phyloP scores from a whole-genome alignment of 2,329 filamentous ascomycete genomes.

The Coniochaeta pulveracea region DNA sequence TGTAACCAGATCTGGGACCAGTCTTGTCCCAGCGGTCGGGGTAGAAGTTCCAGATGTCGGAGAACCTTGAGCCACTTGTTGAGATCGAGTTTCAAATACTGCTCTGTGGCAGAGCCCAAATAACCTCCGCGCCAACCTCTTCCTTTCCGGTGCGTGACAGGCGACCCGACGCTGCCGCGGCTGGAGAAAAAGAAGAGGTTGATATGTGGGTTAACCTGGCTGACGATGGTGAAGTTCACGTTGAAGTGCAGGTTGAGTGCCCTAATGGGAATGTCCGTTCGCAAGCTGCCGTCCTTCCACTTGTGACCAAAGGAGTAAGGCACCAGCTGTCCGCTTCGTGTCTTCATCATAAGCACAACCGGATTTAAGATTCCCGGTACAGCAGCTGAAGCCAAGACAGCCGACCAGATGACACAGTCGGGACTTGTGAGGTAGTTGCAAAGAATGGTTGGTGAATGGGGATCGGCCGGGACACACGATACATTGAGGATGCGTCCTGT shows the following conservation, averaged over 20 bases:
- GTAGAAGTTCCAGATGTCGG: conserved; percentile 82
- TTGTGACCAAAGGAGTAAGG: conserved; percentile 98
- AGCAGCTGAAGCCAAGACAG: conserved; percentile 85
- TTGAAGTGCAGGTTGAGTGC: conserved; percentile 95
- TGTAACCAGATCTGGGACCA: conserved; percentile 97
- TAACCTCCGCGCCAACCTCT: conserved; percentile 95
- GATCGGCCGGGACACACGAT: conserved; percentile 89
- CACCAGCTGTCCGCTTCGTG: conserved; percentile 59
- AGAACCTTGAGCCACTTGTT: conserved; percentile 97
- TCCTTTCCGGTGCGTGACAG: conserved; percentile 86
- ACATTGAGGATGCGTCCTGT: conserved; percentile 94
- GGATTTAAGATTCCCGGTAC: conserved; percentile 95
- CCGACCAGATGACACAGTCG: conserved; percentile 97
- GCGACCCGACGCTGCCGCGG: conserved; percentile 79
- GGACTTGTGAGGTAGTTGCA: conserved; percentile 93
- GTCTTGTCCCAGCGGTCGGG: conserved; percentile 82
- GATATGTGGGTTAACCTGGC: conserved; percentile 89
- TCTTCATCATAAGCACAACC: conserved; percentile 87
- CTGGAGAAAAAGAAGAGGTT: conserved; percentile 99
- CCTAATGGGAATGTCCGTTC: conserved; percentile 92
- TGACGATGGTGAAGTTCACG: conserved; percentile 90
- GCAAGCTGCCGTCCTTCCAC: conserved; percentile 93
- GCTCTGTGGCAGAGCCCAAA: conserved; percentile 81
- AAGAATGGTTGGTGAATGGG: conserved; percentile 82
- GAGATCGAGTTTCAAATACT: conserved; percentile 91